Base-by-base conservation (phyloP, 345 rosid genomes). In the Cardiospermum halicacabum region DNA sequence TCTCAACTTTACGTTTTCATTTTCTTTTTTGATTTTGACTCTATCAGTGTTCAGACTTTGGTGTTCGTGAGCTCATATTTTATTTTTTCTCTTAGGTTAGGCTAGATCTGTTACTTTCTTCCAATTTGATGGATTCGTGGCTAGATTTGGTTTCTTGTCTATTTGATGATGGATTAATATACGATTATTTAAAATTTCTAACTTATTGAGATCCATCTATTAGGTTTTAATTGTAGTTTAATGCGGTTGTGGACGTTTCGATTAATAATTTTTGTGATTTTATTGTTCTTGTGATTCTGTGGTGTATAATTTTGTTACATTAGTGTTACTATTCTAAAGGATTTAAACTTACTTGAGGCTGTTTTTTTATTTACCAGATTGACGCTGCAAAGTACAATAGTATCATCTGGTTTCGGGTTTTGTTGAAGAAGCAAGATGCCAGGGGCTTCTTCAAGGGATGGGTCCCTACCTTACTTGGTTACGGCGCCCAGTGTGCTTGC, bases 401-500 rank as follows among this genome's bases (percentile, higher is more conserved):
- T 78, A 86, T 63, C 97, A 13, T 93, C 98, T 74, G 97, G 98
- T 32, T 93, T 93, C 36, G 96, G 98, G 79, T 89, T 42, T 64
- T 91, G 73, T 69, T 95, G 28, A 95, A 83, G 79, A 98, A 95
- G 78, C 99, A 91, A 65, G 96, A 96, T 69, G 54, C 60, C 3
- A 87, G 78, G 70, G 99, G 98, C n/a, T 89, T 95, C 77, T 91
- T 91, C 80, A 91, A 87, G 82, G 99, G 98, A 18, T 95, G 98
- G 98, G 97, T 86, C 31, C 99, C 99, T 43, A 89, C 99, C 34
- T 77, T 95, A 6, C 84, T 95, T 67, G 99, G 99, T 75, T 95
- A 91, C 79, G 87, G 98, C 74, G 96, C 96, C 27, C 99, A 95
- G 74, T 97, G 99, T 19, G 99, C 99, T 39, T 86, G 99, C 88